Percentiles rank a stretch among this genome's conserved stretches.
Conservation (phyloP, 345 rosid species). For the Aurinia saxatilis region DNA sequence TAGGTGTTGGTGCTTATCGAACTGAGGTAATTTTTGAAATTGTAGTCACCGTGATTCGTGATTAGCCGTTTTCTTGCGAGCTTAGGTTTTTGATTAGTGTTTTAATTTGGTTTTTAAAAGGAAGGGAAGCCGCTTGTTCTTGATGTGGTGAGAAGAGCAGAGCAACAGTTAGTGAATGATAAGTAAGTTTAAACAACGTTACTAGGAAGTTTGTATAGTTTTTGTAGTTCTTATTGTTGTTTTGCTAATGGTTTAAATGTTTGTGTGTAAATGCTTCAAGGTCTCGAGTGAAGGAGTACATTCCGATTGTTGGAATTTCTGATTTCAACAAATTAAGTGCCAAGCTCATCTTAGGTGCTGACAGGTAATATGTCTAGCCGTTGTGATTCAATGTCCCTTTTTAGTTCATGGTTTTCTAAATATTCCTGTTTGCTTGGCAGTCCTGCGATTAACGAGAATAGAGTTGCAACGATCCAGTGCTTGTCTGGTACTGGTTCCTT, state of each 20-base stretch:
- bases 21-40: slow-evolving; percentile 57
- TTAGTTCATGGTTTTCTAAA: background rate
- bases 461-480: slow-evolving; percentile 86
- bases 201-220: background rate
- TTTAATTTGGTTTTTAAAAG: slow-evolving; percentile 31
- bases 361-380: slow-evolving; percentile 40
- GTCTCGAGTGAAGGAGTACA: slow-evolving; percentile 86
- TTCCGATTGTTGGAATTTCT: slow-evolving; percentile 81
- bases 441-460: slow-evolving; percentile 62
- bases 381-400: background rate
- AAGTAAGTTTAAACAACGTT: slow-evolving; percentile 31
- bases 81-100: background rate
- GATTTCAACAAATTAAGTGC: slow-evolving; percentile 91
- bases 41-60: background rate
- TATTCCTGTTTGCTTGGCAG: slow-evolving; percentile 32
- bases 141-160: slow-evolving; percentile 74
- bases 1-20: slow-evolving; percentile 97
- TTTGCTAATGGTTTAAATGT: background rate
- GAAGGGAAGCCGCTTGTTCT: slow-evolving; percentile 93
- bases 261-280: slow-evolving; percentile 23
- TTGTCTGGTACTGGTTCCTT: slow-evolving; percentile 96
- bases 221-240: background rate
- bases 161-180: slow-evolving; percentile 71
- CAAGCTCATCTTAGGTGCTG: slow-evolving; percentile 80
- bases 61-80: background rate